A percentile compares a stretch with the other conserved stretches of the same genome.
These are phyloP conservation scores for Picochlorum sp. DNA, from an alignment of 139 green algal species.

Conservation along the genomic window DNA sequence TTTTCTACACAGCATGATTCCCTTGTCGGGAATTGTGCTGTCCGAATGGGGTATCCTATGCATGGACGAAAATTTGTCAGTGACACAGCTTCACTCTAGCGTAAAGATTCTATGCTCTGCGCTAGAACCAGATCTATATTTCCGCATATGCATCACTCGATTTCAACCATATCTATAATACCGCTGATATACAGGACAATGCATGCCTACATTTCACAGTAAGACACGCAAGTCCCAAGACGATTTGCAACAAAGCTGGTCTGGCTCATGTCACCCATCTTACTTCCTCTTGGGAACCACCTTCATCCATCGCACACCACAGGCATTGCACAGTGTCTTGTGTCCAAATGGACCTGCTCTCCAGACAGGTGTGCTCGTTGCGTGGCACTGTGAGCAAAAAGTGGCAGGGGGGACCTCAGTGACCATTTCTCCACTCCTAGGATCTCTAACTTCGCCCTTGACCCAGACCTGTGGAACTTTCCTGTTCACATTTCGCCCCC, in stretches of 20 bases:
- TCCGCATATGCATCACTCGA: too few species aligned
- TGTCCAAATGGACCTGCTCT: constrained; percentile 58
- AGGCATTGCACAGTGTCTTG: constrained; percentile 80
- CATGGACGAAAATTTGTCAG: too few species aligned
- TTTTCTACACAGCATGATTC: too few species aligned
- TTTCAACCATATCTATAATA: too few species aligned
- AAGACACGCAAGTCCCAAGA: too few species aligned
- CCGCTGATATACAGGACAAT: too few species aligned
- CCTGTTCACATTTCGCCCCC: background rate
- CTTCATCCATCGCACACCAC: constrained; percentile 53
- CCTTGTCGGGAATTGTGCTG: too few species aligned
- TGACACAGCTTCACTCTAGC: too few species aligned
- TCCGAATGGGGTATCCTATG: too few species aligned
- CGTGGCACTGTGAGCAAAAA: constrained; percentile 19
- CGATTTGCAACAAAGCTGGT: background rate
- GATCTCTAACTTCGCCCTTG: constrained; percentile 10
- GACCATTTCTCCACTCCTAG: constrained; percentile 7
- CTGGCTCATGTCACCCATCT: background rate
- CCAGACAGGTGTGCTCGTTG: constrained; percentile 40
- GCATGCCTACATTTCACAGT: too few species aligned
- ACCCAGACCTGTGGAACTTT: constrained; percentile 12
- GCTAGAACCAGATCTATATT: too few species aligned
- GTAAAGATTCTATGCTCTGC: too few species aligned
- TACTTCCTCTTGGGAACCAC: background rate
- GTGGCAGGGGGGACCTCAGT: constrained; percentile 9